Base-by-base conservation (phyloP, 306 rosid genomes). In the Begonia peltatifolia region DNA sequence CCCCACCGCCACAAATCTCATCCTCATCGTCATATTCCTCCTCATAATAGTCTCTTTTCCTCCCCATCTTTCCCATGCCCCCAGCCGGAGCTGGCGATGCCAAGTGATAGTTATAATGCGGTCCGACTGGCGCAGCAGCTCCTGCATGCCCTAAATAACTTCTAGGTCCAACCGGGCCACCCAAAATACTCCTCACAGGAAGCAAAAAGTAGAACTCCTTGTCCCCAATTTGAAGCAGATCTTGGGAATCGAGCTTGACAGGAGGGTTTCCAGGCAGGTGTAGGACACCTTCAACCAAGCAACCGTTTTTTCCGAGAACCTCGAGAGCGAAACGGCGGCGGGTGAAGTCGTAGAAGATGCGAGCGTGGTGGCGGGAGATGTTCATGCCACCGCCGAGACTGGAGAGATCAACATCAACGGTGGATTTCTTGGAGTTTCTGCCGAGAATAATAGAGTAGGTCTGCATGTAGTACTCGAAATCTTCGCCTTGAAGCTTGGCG, bases 371-470 rank as follows among this genome's bases (percentile, higher is more conserved):
- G 60, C 99, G 96, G 1, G 99, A 92, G 61, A 92, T 92, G 75
- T 92, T 92, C 99, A 92, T 92, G 0, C 99, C 99, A 14, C 99
- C 99, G 11, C 99, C 99, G 60, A 92, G 96, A 71, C 94, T 83
- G 8, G 99, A 92, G 42, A 92, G 94, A 72, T 92, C 99, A 7
- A 92, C 96, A 54, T 92, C 99, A 6, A 92, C 99, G 41, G 77
- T 86, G 22, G 99, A 86, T 67, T 86, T 92, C 74, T 92, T 92
- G 59, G 99, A 92, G 61, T 92, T 92, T 12, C 99, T 94, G 47
- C 99, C 99, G 2, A 92, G 88, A 66, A 92, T 74, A 47, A 92
- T 92, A 54, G 96, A 86, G 73, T 92, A 92, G 68, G 99, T 92
- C 55, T 92, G 99, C 99, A 86, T 92, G 62, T 92, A 92, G 83